A percentile compares a stretch with the other conserved stretches of the same genome.
These are phyloP conservation scores for Helotiales sp. DNA, from an alignment of 2,329 filamentous ascomycete species.

Conservation along the genomic window DNA sequence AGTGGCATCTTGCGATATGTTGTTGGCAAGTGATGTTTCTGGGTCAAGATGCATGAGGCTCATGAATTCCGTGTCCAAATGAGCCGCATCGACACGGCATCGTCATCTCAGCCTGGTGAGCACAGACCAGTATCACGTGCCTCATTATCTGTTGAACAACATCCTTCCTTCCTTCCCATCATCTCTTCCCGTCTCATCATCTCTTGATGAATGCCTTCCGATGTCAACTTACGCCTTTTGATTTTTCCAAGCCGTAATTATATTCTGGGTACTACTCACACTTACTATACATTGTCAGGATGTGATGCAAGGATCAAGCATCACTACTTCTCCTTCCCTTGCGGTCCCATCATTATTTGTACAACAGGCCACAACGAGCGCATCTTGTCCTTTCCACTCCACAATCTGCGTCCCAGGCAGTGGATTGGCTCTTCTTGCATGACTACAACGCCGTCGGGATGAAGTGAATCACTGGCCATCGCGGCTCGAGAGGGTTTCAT, in stretches of 20 bases:
- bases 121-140: not conserved
- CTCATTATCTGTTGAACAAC: too few species aligned
- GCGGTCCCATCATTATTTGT: too few species aligned
- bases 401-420: not conserved
- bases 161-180: too few species aligned
- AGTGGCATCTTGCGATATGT: slow-evolving; percentile 20
- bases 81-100: not conserved
- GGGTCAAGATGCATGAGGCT: not conserved
- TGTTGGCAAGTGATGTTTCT: not conserved
- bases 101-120: not conserved
- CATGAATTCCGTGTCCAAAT: not conserved
- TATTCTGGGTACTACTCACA: too few species aligned
- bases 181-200: too few species aligned
- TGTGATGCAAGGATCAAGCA: too few species aligned
- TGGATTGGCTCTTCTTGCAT: not conserved
- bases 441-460: not conserved
- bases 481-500: not conserved
- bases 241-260: too few species aligned
- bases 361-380: not conserved
- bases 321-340: too few species aligned
- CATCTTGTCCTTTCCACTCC: not conserved
- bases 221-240: too few species aligned
- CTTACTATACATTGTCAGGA: too few species aligned
- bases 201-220: too few species aligned
- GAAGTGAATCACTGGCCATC: not conserved